Evolutionary conservation across 1,284 basidiomycete species (phyloP), one percentile per base, ranked within the genome.

Genomic region (Boletus nobilissimus): DNA sequence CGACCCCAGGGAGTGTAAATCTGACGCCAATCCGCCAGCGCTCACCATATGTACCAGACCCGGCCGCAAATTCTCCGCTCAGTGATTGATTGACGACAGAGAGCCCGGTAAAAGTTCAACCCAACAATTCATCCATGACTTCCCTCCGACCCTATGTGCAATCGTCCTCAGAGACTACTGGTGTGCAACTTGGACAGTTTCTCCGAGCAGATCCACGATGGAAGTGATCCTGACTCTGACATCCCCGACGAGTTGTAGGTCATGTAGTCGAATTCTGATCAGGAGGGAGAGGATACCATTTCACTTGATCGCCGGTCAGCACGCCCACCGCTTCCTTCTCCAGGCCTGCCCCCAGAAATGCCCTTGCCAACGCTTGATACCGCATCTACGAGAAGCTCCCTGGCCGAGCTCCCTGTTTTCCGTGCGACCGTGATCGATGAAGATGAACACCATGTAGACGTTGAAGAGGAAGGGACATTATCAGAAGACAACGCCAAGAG

Each of bases 181-280:
- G 84, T 1, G 76, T 81, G 2, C 80, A 82, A 11, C 86, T 94
- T 29, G 92, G 91, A 1, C 89, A 91, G 82, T n/a, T n/a, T n/a
- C n/a, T n/a, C n/a, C 2, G 88, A 88, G 73, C 84, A 84, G 79
- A 88, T 89, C 26, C 79, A 89, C 13, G 89, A 92, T 63, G 88
- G 86, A 7, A 90, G 90, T 18, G 92, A 94, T 82, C 92, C 90
- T 0, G 92, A 95, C 81, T 94, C 92, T 3, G 95, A 96, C 80
- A 93, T 96, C 43, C 94, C 94, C 0, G 90, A 94, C 68, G 94
- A 96, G 83, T 84, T 96, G 70, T 92, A 92, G 79, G 88, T 88
- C 26, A 92, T 95, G 69, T 84, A 95, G n/a, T 88, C 90, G 3
- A 88, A 89, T 74, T 88, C 87, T 34, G 89, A 91, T 75, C 84